These are phyloP conservation scores for Hypoxylon fuscum DNA, from an alignment of 495 filamentous ascomycete genomes.

Conservation along the genomic window DNA sequence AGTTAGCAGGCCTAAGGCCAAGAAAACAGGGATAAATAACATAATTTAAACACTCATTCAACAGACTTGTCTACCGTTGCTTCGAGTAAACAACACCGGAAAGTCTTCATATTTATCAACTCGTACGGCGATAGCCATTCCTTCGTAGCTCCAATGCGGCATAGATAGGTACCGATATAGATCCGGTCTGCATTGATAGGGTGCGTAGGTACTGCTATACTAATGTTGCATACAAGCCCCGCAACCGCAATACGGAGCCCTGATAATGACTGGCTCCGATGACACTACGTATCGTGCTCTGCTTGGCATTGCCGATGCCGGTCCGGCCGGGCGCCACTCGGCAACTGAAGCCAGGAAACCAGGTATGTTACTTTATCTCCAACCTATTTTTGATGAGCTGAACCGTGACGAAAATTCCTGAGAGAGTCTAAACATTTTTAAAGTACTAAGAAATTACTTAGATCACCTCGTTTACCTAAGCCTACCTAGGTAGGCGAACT, in stretches of 20 bases:
- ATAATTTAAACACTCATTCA: background rate
- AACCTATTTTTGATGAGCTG: too few species aligned
- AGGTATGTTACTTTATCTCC: too few species aligned
- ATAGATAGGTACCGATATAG: constrained; percentile 4
- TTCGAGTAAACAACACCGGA: background rate
- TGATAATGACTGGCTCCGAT: constrained; percentile 11
- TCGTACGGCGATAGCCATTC: background rate
- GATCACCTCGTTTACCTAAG: too few species aligned
- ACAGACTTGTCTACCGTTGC: background rate
- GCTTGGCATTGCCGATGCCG: constrained; percentile 20
- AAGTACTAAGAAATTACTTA: too few species aligned
- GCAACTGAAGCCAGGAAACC: background rate
- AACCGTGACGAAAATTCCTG: too few species aligned
- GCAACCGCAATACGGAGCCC: constrained; percentile 13
- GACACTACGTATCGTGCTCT: background rate
- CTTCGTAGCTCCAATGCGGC: background rate
- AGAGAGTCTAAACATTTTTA: too few species aligned
- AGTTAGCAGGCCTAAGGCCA: background rate
- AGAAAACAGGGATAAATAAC: background rate
- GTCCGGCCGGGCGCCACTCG: constrained; percentile 1
- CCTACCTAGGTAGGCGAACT: too few species aligned
- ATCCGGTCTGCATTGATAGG: background rate
- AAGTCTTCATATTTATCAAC: background rate
- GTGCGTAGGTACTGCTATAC: too few species aligned
- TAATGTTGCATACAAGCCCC: constrained; percentile 11